Base-by-base conservation (phyloP, 2,329 filamentous ascomycete species). In the Blastomyces gilchristii region DNA sequence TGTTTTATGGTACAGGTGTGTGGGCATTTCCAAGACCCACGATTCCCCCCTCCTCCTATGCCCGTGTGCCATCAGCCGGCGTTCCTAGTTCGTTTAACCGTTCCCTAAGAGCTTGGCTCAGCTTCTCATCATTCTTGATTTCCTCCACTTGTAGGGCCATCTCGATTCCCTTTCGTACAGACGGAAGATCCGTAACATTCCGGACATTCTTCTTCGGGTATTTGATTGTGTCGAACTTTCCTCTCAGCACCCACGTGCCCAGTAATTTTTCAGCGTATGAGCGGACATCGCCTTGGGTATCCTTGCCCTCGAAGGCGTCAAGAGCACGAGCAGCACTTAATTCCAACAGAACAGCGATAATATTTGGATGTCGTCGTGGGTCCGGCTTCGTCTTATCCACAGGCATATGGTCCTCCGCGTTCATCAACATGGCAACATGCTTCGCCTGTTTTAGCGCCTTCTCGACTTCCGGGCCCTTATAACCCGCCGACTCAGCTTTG, bases 61-160 rank as follows among this genome's bases (percentile, higher is more conserved):
- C 41, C 14, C 63, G 60, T 9, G 66, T 49, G 61, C 80, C 79
- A 52, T 81, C 79, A 57, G 86, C 78, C 54, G 85, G 80, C 69
- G 78, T 81, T 45, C 80, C 81, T 25, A 90, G 77, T 65, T 83
- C 67, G 22, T 67, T 64, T 39, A 71, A 63, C 7, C 68, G 65
- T 8, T 62, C 63, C 63, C 69, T 68, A 61, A 77, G 64, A 14
- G 63, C 60, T 12, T 65, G 58, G 7, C 65, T 61, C 57, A 78
- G 61, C 3, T 65, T 49, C 62, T 67, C 66, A 58, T 75, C 64
- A 47, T 64, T 53, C 5, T 69, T 64, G 50, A 76, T 63, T 28
- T 69, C 69, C 18, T 74, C 66, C 28, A 79, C 68, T 62, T 71
- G 65, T 60, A 76, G 66, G 3, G 77, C 75, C 60, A 76, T 62